Evolutionary conservation across 768 basidiomycete genomes (phyloP).

Genomic region (Plicaturopsis crispa): DNA sequence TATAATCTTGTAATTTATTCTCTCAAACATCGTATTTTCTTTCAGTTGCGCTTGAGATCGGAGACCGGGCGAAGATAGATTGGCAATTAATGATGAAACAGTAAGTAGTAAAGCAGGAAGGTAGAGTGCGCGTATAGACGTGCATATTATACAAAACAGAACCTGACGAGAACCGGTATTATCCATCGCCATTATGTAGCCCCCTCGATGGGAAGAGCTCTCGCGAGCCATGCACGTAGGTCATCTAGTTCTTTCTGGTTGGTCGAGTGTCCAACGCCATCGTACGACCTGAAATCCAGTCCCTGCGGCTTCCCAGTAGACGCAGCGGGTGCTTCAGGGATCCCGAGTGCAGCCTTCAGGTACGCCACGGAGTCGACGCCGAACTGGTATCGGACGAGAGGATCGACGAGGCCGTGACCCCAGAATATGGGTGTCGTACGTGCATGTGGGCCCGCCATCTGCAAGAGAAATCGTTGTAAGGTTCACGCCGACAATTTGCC

Average conservation of each 20-base stretch:
- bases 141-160: too few relatives aligned
- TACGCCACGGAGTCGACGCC: slow-evolving; percentile 49
- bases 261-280: slow-evolving; percentile 60
- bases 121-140: too few relatives aligned
- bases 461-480: slow-evolving; percentile 6
- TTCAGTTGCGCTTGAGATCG: too few relatives aligned
- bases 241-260: slow-evolving; percentile 61
- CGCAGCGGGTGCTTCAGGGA: slow-evolving; percentile 30
- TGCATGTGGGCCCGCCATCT: slow-evolving; percentile 60
- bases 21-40: too few relatives aligned
- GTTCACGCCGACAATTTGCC: not conserved
- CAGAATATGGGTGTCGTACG: slow-evolving; percentile 72
- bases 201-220: slow-evolving; percentile 49
- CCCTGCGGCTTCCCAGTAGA: slow-evolving; percentile 39
- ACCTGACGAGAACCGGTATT: too few relatives aligned
- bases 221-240: slow-evolving; percentile 63
- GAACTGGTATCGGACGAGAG: slow-evolving; percentile 54
- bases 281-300: slow-evolving; percentile 60
- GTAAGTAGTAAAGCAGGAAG: too few relatives aligned
- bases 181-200: too few relatives aligned
- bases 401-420: slow-evolving; percentile 78
- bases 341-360: slow-evolving; percentile 45
- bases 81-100: too few relatives aligned
- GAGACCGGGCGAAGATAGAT: too few relatives aligned
- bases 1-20: too few relatives aligned